Evolutionary conservation across 2,329 filamentous ascomycete species (phyloP), one percentile per base, ranked within the genome.

Genomic region (Bipolaris oryzae): DNA sequence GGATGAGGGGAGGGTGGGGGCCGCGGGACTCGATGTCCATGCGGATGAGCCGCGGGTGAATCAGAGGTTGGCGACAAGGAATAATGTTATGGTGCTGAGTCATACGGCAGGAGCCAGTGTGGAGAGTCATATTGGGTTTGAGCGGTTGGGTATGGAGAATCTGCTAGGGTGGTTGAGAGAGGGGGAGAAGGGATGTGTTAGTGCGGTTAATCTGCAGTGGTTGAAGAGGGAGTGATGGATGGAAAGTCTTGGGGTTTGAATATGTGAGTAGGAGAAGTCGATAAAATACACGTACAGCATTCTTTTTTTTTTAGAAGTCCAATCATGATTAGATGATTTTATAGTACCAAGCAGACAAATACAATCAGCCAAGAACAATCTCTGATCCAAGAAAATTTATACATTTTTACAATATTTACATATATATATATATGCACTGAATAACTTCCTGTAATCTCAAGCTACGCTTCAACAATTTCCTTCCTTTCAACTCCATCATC

Each of bases 31-130:
- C 38, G 88, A 90, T 66, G 88, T 90, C 13, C 85, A 89, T 67
- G 81, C 81, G 7, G 65, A 81, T 60, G 88, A 90, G 71, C 87
- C 87, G 3, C 56, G 73, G 37, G 79, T 87, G 1, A 79, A 84
- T 65, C 69, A 76, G 28, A 74, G 79, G 21, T 69, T 89, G 55
- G 77, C 74, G 55, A 66, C 21, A 68, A 77, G 63, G 74, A 58
- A 71, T 1, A 81, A 80, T 58, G 84, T 84, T 0, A 81, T 87
- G 76, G 70, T 89, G 52, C 85, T 87, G n/a, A 85, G 85, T 50
- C 88, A 89, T 69, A 88, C 88, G 62, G 87, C 87, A 1, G 87
- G 87, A 0, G 86, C 86, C 3, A 88, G 86, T 34, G 79, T 89
- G 13, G 86, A 89, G 71, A 87, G 87, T 58, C 85, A 87, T 65